Base-by-base conservation (phyloP, 2,329 filamentous ascomycete genomes). In the Thelonectria discophora region DNA sequence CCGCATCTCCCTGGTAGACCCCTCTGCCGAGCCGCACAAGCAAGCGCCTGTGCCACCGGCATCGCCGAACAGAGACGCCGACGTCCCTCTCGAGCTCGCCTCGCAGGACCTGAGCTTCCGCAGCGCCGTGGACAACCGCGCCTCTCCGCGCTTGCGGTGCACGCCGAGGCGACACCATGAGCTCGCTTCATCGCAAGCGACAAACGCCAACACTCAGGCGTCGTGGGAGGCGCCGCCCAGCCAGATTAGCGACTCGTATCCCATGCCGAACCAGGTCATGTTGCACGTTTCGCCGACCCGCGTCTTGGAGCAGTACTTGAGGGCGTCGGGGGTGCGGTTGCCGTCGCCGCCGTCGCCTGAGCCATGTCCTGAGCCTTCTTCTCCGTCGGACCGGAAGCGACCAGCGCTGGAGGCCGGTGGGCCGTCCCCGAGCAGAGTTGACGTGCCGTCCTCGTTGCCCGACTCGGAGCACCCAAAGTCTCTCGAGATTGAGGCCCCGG, bases 221-320 rank as follows among this genome's bases (percentile, higher is more conserved):
- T 79, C 81, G 51, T 82, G 79, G 78, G 70, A 72, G 46, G 73
- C 78, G 13, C 81, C 80, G 2, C 79, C 82, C 0, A 87, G 83
- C 58, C 76, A 83, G 27, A 78, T 88, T 18, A 79, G 78, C 10
- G 86, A 89, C 67, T 89, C 86, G 0, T 82, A 86, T 65, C 82
- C 69, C 51, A 73, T 79, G 61, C 76, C 76, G 8, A 72, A 73
- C 49, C 58, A 69, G 5, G 65, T 64, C 5, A 21, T 76, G 18
- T 56, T 76, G 11, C 62, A 64, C 9, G 63, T 65, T 17, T 84
- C 86, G 0, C 85, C 86, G 0, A 82, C 81, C 1, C 78, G 82
- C 40, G 73, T 85, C 1, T 67, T 87, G 11, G 80, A 84, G 60
- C 78, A 80, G 21, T 84, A 82, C 60, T 74, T 85, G 3, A 79